Evolutionary conservation across 2,329 filamentous ascomycete species (phyloP).

Genomic region (Scleromitrula shiraiana): DNA sequence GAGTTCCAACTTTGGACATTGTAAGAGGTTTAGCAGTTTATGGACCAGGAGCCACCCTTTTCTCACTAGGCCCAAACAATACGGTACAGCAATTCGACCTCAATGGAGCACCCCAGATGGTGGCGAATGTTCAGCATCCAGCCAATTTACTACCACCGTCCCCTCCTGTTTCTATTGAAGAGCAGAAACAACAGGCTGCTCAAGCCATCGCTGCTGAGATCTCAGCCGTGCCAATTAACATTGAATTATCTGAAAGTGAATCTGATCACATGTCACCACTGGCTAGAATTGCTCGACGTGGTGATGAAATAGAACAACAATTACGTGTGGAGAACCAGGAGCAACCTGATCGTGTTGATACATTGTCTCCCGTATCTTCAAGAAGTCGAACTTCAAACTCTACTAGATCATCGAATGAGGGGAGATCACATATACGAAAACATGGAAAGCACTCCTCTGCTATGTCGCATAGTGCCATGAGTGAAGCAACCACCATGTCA

Average conservation of each 20-base stretch:
- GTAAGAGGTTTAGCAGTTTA: constrained; percentile 79
- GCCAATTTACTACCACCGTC: constrained; percentile 72
- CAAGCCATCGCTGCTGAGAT: constrained; percentile 23
- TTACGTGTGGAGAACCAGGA: constrained; percentile 13
- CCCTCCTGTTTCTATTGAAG: constrained; percentile 72
- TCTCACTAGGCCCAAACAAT: constrained; percentile 80
- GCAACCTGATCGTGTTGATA: constrained; percentile 25
- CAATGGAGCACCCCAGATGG: constrained; percentile 71
- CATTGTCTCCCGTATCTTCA: constrained; percentile 29
- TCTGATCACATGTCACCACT: constrained; percentile 70
- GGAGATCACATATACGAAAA: constrained; percentile 35
- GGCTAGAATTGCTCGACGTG: constrained; percentile 65
- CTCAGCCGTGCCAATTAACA: constrained; percentile 47
- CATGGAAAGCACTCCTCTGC: constrained; percentile 25
- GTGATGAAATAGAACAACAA: constrained; percentile 37
- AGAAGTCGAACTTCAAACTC: constrained; percentile 33
- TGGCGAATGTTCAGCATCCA: constrained; percentile 80
- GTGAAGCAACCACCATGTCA: constrained; percentile 62
- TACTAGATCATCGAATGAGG: constrained; percentile 47
- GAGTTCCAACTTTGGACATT: constrained; percentile 75
- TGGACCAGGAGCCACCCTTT: constrained; percentile 82
- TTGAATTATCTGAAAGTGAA: constrained; percentile 63
- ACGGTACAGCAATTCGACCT: constrained; percentile 94
- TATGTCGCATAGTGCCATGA: constrained; percentile 42
- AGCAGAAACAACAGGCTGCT: constrained; percentile 43